Evolutionary conservation across 495 filamentous ascomycete genomes (phyloP), one percentile per base, ranked within the genome.

Genomic region (Tuber aestivum): DNA sequence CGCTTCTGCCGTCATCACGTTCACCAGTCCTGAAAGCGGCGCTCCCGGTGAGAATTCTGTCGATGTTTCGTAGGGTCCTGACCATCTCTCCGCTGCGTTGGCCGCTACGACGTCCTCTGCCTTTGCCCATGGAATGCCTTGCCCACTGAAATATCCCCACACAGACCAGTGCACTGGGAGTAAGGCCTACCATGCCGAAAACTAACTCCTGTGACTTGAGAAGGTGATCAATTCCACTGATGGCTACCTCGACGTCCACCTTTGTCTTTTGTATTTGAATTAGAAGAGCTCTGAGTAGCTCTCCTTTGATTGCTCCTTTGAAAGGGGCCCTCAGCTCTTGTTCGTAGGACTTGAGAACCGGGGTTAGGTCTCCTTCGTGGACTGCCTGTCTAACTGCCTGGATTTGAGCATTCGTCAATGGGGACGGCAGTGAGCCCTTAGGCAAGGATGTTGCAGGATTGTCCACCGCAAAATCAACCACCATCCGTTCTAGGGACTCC

Each of bases 191-290:
- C 82, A 99, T 97, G 82, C 94, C 95, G 85, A 99, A 99, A 41
- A 99, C 93, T 70, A 99, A 90, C 82, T 99, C 95, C 82, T 99
- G 95, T 79, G 93, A 97, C 85, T 95, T 97, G 20, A 99, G 86
- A 35, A 99, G 86, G 40, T 93, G 85, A 84, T 99, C 94, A 73
- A 99, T 98, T 21, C 95, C 95, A 74, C 92, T 92, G 83, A 98
- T 92, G 23, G 95, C 95, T 74, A 99, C 90, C 84, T 99, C 95
- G 14, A 98, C 91, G 79, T 99, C 95, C 41, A 99, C 95, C 86
- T 98, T 99, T 1, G 95, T 98, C 86, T 98, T 99, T 82, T 99
- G 95, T 69, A 99, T 90, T 82, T 99, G 95, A 69, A 99, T 97
- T 42, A 99, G 87, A 71, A 99, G 88, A 37, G 95, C 92, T 71